Conservation (phyloP, 768 basidiomycete genomes). For the Brasilioporus rufonigricans region DNA sequence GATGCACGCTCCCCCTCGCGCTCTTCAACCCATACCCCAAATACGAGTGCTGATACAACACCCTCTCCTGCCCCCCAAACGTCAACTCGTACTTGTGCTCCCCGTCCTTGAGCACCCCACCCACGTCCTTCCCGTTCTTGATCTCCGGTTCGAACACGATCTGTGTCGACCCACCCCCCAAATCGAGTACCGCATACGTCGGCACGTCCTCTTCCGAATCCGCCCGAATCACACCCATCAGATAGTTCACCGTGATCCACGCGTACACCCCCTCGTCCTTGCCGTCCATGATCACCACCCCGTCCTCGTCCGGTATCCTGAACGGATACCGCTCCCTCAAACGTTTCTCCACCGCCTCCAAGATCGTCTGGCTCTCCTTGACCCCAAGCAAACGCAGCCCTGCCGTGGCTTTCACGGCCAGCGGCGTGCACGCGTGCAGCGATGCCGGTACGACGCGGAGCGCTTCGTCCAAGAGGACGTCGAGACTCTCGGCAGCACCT, state of each 20-base stretch:
- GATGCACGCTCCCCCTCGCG: slow-evolving; percentile 81
- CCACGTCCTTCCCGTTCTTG: no score
- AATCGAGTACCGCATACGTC: slow-evolving; percentile 89
- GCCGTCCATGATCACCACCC: slow-evolving; percentile 91
- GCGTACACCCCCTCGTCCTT: slow-evolving; percentile 97
- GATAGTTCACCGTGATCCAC: slow-evolving; percentile 97
- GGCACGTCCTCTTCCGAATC: slow-evolving; percentile 40
- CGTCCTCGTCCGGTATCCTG: slow-evolving; percentile 54
- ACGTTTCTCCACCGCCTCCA: slow-evolving; percentile 66
- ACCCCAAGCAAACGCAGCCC: slow-evolving; percentile 74
- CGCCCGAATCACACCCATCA: slow-evolving; percentile 71
- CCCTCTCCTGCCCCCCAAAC: slow-evolving; percentile 69
- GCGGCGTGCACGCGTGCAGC: slow-evolving; percentile 68
- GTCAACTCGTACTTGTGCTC: slow-evolving; percentile 88
- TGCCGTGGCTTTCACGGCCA: slow-evolving; percentile 92
- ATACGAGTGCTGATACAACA: slow-evolving; percentile 96
- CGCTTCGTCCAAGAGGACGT: slow-evolving; percentile 79
- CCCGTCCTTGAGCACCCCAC: slow-evolving; percentile 58
- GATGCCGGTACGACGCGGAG: slow-evolving; percentile 67
- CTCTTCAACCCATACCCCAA: slow-evolving; percentile 95
- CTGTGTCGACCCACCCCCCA: slow-evolving; percentile 96
- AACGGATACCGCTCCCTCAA: slow-evolving; percentile 74
- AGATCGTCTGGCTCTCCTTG: slow-evolving; percentile 62
- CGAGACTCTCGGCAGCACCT: slow-evolving; percentile 76
- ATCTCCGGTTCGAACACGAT: slow-evolving; percentile 92